These are phyloP conservation scores for Coniella vitis DNA, from an alignment of 2,329 filamentous ascomycete genomes.

Conservation along the genomic window DNA sequence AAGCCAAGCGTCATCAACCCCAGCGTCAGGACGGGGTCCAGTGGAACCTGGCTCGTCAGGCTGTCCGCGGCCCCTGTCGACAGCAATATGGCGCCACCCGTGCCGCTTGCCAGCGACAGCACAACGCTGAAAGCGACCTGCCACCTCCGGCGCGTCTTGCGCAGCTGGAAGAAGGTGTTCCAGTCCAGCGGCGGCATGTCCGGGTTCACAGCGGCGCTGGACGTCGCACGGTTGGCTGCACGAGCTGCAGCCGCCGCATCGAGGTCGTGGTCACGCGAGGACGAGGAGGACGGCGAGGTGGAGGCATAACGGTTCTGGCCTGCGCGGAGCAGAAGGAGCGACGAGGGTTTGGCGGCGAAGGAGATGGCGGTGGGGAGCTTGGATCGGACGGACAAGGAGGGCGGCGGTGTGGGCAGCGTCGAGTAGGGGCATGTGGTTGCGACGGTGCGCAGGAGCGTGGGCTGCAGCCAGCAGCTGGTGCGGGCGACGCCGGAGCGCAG, in stretches of 20 bases:
- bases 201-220: conserved; percentile 19
- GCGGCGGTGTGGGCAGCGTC: conserved; percentile 17
- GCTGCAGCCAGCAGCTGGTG: conserved; percentile 20
- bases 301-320: conserved; percentile 21
- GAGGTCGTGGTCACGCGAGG: conserved; percentile 15
- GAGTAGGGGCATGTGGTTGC: conserved; percentile 25
- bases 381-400: conserved; percentile 17
- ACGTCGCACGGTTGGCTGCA: conserved; percentile 16
- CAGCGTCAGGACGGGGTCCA: conserved; percentile 83
- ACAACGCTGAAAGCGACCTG: conserved; percentile 71
- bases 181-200: conserved; percentile 57
- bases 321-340: conserved; percentile 13
- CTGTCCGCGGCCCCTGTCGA: conserved; percentile 66
- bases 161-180: conserved; percentile 89
- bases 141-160: conserved; percentile 76
- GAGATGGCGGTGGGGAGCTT: conserved; percentile 17
- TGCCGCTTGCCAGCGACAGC: conserved; percentile 55
- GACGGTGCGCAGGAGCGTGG: conserved; percentile 21
- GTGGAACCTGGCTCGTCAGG: conserved; percentile 62
- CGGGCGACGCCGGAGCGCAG: conserved; percentile 26
- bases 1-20: conserved; percentile 73
- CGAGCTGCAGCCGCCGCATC: conserved; percentile 18
- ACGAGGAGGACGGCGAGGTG: conserved; percentile 8
- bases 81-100: conserved; percentile 57
- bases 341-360: conserved; percentile 16